Evolutionary conservation across 352 stramenopile species (phyloP), one percentile per base, ranked within the genome.

Genomic region (Pythium scleroteichum): DNA sequence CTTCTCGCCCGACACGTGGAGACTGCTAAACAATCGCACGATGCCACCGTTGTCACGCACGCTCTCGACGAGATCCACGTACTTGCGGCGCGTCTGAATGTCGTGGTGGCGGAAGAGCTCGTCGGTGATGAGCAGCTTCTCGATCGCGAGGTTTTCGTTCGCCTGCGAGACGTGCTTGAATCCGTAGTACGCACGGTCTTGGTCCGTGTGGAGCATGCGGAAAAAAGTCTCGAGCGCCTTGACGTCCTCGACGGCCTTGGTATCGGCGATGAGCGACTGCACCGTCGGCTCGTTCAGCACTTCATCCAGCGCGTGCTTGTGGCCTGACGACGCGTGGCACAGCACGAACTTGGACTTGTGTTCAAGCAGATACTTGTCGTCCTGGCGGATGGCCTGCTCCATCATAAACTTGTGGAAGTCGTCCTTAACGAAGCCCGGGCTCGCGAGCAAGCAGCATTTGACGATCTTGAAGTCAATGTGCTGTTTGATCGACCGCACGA

Each of bases 261-360:
- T 98, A 63, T 99, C 91, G 1, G 90, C 91, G 46, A 99, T 88
- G 68, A 95, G 87, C 26, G 82, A 85, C 69, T 97, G 87, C 49
- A 99, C 92, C 19, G 75, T 68, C 32, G 92, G 82, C 61, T 99
- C 95, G 16, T 85, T 92, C 50, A 99, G 87, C 24, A 99, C 87
- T 81, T 99, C 96, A 42, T 99, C 96, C 26, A 99, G 84, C 2
- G 97, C 96, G 68, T 98, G 92, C 66, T 99, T 99, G 78, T 99
- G 96, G 22, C 97, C 97, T 22, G 93, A 99, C 0, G 89, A 97
- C 44, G 94, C 84, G 68, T 98, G 94, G 45, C 91, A 97, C 35
- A 99, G 69, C 6, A 99, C 76, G 69, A 99, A 99, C 74, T 99
- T 99, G 20, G 71, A 59, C 71, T 97, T 98, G 82, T 99, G 97